Conservation (phyloP, 2,329 filamentous ascomycete genomes). For the Fusarium sulawesiense region DNA sequence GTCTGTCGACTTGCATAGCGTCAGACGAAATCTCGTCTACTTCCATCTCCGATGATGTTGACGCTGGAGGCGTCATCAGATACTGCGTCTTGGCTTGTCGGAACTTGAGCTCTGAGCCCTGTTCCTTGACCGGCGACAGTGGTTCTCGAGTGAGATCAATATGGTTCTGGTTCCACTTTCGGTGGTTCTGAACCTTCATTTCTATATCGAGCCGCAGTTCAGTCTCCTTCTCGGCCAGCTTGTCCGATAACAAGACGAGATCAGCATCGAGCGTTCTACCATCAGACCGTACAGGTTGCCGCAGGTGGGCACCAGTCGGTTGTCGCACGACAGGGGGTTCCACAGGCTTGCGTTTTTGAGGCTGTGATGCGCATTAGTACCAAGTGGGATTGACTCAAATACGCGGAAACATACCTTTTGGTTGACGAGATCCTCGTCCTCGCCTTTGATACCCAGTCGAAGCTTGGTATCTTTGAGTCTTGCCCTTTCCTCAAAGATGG, state of each 20-base stretch:
- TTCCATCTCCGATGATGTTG: slow-evolving; percentile 67
- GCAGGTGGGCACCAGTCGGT: slow-evolving; percentile 72
- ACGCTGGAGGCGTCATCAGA: slow-evolving; percentile 72
- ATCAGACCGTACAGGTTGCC: slow-evolving; percentile 76
- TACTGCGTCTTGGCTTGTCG: slow-evolving; percentile 78
- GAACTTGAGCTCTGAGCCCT: slow-evolving; percentile 71
- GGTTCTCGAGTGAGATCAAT: slow-evolving; percentile 89
- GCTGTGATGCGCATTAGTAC: slow-evolving; percentile 59
- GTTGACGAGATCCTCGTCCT: slow-evolving; percentile 95
- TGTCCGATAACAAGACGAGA: slow-evolving; percentile 79
- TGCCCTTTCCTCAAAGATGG: slow-evolving; percentile 84
- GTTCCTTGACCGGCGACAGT: slow-evolving; percentile 80
- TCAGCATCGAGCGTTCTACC: slow-evolving; percentile 81
- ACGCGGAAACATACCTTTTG: slow-evolving; percentile 75
- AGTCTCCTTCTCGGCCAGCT: slow-evolving; percentile 83
- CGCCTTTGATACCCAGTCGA: slow-evolving; percentile 87
- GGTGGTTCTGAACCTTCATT: slow-evolving; percentile 86
- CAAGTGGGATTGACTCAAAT: slow-evolving; percentile 39
- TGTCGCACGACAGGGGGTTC: slow-evolving; percentile 72
- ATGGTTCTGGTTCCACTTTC: slow-evolving; percentile 90
- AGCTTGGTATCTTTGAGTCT: slow-evolving; percentile 90
- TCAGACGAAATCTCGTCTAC: slow-evolving; percentile 62
- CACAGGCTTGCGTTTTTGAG: slow-evolving; percentile 76
- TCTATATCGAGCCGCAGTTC: slow-evolving; percentile 85
- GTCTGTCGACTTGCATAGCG: slow-evolving; percentile 55